Base-by-base conservation (phyloP, 1,139 yeast species). In the Nakaseomyces bracarensis region DNA sequence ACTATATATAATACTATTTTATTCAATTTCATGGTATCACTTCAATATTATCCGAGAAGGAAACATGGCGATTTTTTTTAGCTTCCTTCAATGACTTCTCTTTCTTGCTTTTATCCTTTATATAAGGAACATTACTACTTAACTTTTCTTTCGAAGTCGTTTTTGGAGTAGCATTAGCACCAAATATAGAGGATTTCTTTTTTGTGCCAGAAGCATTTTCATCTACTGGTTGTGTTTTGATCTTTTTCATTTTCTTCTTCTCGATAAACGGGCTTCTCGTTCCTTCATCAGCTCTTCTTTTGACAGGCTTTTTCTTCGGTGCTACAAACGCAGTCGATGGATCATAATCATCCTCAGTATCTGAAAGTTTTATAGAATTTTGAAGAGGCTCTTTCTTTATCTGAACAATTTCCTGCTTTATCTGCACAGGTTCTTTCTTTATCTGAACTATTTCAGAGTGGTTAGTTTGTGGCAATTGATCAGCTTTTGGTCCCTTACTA, bases 161-260 rank as follows among this genome's bases (percentile, higher is more conserved):
- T 30, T 30, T 16, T 13, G 25, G 43, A 14, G 49, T 29, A 15
- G 48, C 33, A 2, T 54, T 49, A 2, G 49, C 52, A 6, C 61
- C 58, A 45, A 60, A 60, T 19, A 60, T 53, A 1, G 63, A 57
- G 3, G 64, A 60, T 41, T 57, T 60, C 41, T 55, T 57, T 40
- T 54, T 56, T 2, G 53, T 55, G 9, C 60, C 58, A 3, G 53
- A 44, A 3, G 37, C 13, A 20, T 20, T 28, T 14, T 40, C 43
- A 38, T 34, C 31, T 36, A 4, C 33, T 22, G 22, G 30, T 30
- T 14, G 36, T 36, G 9, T 20, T 23, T 11, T 39, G 8, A 14
- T 21, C 13, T n/a, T 42, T 39, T 26, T 25, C 18, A 4, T 33
- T 33, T 26, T 41, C 20, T 16, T 25, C 20, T 28, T 40, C 36